phyloP scores from a whole-genome alignment of 2,329 filamentous ascomycete species.

The Scorias spongiosa region DNA sequence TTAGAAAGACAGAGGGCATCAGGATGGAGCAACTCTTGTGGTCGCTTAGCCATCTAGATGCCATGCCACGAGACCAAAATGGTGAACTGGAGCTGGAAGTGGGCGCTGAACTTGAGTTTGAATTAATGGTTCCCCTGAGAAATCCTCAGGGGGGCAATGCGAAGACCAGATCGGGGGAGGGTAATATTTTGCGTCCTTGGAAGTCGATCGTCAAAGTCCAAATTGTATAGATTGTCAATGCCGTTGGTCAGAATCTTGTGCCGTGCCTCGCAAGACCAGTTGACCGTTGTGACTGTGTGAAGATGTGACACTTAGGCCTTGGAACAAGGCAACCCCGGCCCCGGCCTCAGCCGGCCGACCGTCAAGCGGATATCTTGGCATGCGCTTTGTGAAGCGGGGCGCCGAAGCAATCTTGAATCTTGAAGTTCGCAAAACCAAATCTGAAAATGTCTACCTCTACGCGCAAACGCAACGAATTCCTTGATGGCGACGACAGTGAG shows the following conservation, averaged over 20 bases:
- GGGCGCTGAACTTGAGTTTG: not conserved
- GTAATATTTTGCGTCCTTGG: not conserved
- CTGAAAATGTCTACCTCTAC: conserved; percentile 44
- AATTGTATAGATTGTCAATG: not conserved
- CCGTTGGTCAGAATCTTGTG: no score
- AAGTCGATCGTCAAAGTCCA: not conserved
- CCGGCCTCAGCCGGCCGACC: no score
- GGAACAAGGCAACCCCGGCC: no score
- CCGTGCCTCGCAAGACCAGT: no score
- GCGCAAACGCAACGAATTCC: conserved; percentile 57
- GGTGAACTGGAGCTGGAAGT: not conserved
- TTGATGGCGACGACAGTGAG: conserved; percentile 35
- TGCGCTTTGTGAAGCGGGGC: no score
- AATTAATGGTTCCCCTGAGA: not conserved
- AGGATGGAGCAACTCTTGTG: not conserved
- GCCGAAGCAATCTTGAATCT: no score
- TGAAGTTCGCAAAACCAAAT: not conserved
- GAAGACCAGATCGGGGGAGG: not conserved
- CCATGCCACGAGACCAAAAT: not conserved
- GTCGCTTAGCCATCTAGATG: not conserved
- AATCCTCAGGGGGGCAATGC: not conserved
- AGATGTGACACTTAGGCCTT: no score
- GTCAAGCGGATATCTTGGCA: no score
- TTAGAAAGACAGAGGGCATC: not conserved
- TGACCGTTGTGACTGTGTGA: no score